Evolutionary conservation across 805 yeast genomes (phyloP).

Genomic region (Candida lessepsii): DNA sequence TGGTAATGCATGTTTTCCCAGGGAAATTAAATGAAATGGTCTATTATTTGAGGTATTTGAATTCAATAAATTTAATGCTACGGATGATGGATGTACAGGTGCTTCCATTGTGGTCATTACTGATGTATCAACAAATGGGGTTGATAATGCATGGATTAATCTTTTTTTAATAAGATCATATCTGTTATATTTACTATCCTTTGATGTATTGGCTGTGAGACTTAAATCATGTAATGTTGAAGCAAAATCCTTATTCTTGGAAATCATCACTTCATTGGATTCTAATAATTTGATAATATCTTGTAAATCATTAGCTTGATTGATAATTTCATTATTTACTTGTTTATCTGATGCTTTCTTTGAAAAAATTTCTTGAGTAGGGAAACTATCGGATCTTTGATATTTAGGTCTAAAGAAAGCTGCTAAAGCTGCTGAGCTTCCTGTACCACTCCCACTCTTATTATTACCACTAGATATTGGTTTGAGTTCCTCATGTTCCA

Average conservation of each 20-base stretch:
- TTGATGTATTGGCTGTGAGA: conserved; percentile 26
- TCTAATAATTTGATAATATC: conserved; percentile 51
- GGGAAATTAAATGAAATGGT: conserved; percentile 61
- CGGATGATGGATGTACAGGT: conserved; percentile 28
- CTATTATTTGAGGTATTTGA: conserved; percentile 23
- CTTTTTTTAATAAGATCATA: conserved; percentile 44
- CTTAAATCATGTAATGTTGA: conserved; percentile 59
- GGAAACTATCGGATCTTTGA: conserved; percentile 37
- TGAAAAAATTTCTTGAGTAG: conserved; percentile 21
- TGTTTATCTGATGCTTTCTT: conserved; percentile 1
- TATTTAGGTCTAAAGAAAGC: conserved; percentile 42
- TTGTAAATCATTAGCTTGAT: conserved; percentile 38
- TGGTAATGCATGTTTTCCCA: conserved; percentile 70
- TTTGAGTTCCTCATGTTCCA: conserved; percentile 13
- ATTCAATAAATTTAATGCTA: conserved; percentile 29
- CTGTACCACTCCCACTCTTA: conserved; percentile 21
- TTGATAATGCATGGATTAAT: conserved; percentile 61
- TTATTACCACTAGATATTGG: background rate
- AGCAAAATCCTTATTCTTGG: conserved; percentile 42
- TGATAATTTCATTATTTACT: conserved; percentile 9
- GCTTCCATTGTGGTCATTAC: conserved; percentile 29
- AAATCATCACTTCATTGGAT: conserved; percentile 27
- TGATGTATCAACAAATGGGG: conserved; percentile 56
- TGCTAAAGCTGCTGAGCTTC: conserved; percentile 48
- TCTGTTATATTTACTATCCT: conserved; percentile 23